phyloP scores from a whole-genome alignment of 208 protist genomes.

The Acanthamoeba healyi region DNA sequence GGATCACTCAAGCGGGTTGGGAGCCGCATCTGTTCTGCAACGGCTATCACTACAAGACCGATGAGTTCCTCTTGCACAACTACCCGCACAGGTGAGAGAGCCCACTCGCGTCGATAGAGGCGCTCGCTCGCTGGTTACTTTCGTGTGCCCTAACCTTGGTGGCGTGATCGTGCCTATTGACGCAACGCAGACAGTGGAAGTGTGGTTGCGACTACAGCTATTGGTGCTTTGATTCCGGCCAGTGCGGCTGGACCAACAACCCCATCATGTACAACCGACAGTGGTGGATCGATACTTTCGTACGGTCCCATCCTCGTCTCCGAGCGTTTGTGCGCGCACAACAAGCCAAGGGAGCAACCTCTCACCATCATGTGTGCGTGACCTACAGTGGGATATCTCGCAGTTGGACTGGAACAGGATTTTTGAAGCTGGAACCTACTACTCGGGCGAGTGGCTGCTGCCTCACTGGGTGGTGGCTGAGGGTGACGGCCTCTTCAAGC shows the following conservation, averaged over 20 bases:
- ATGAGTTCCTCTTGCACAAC: neutral
- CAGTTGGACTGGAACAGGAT: conserved; percentile 31
- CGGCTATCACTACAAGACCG: conserved; percentile 31
- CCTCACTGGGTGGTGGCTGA: conserved; percentile 56
- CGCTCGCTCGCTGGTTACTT: neutral
- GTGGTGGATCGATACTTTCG: conserved; percentile 31
- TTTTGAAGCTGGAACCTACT: conserved; percentile 38
- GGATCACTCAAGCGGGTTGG: neutral
- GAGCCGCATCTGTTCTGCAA: conserved; percentile 55
- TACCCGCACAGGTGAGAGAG: conserved; percentile 33
- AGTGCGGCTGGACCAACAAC: conserved; percentile 58
- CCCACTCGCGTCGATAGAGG: no score
- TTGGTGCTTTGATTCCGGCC: conserved; percentile 41
- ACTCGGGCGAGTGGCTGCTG: conserved; percentile 51
- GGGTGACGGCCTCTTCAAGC: conserved; percentile 34
- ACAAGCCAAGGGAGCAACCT: neutral
- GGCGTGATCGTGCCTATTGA: neutral
- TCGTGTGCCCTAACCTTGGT: no score
- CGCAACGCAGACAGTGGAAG: neutral
- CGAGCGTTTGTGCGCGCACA: neutral
- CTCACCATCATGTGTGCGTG: neutral
- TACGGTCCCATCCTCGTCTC: neutral
- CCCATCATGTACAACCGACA: conserved; percentile 15
- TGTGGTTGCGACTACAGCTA: conserved; percentile 34
- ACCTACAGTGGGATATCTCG: neutral